phyloP scores from a whole-genome alignment of 768 basidiomycete genomes.

The Trametes villosa region DNA sequence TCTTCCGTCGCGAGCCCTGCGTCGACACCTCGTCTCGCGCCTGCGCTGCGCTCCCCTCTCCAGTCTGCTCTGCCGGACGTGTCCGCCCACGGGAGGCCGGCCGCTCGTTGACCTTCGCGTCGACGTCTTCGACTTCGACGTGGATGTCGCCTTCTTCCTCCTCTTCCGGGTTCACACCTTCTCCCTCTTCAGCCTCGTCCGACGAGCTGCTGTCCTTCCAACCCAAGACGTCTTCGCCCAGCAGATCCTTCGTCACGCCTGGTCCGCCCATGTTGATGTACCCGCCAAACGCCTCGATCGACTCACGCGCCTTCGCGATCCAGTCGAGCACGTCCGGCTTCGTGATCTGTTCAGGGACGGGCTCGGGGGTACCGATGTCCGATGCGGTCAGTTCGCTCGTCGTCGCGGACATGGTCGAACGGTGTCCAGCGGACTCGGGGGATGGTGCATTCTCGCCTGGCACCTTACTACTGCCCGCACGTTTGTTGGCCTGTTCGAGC shows the following conservation, averaged over 20 bases:
- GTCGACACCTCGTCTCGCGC: conserved; percentile 12
- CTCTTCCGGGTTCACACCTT: conserved; percentile 35
- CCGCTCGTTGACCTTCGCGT: conserved; percentile 39
- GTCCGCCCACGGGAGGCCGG: conserved; percentile 19
- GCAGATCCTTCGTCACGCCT: conserved; percentile 53
- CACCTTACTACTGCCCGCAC: conserved; percentile 9
- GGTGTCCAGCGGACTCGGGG: conserved; percentile 20
- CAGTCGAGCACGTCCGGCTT: conserved; percentile 73
- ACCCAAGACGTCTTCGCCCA: conserved; percentile 49
- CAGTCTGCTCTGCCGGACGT: not conserved
- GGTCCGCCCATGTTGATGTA: conserved; percentile 67
- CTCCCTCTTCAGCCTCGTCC: conserved; percentile 28
- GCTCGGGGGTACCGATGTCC: conserved; percentile 24
- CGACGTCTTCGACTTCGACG: conserved; percentile 30
- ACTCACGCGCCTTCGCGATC: conserved; percentile 75
- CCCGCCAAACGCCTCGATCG: conserved; percentile 67
- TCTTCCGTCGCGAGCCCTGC: conserved; percentile 23
- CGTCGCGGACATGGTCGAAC: conserved; percentile 20
- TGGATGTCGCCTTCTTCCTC: conserved; percentile 25
- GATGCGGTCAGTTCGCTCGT: conserved; percentile 29
- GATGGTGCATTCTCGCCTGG: conserved; percentile 10
- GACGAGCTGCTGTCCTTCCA: conserved; percentile 40
- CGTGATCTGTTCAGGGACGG: conserved; percentile 33
- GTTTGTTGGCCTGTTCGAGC: conserved; percentile 53
- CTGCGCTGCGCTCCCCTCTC: not conserved